phyloP scores from a whole-genome alignment of 2,329 filamentous ascomycete genomes.

The Hymenoscyphus repandus region DNA sequence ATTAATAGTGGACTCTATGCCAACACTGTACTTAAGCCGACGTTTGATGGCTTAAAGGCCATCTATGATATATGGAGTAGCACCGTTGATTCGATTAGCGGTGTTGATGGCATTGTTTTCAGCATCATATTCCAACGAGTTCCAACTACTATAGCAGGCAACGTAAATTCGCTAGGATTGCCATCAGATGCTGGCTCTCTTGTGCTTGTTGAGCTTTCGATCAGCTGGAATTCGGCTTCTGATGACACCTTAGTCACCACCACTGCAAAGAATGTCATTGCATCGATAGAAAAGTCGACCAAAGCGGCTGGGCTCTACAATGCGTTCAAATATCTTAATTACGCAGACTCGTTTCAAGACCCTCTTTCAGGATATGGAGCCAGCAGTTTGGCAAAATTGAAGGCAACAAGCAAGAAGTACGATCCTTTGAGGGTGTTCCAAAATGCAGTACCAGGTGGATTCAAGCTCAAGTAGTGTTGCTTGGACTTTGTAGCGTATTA shows the following conservation, averaged over 20 bases:
- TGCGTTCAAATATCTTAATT: conserved; percentile 7
- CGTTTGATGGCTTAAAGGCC: neutral
- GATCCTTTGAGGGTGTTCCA: conserved; percentile 27
- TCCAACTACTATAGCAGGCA: neutral
- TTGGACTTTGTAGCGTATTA: too few relatives aligned
- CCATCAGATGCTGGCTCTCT: neutral
- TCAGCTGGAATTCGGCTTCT: neutral
- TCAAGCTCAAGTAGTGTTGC: conserved; percentile 18
- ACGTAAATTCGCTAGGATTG: neutral
- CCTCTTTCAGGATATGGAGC: conserved; percentile 9
- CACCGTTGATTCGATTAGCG: neutral
- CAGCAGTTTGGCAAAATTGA: conserved; percentile 9
- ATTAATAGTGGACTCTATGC: neutral
- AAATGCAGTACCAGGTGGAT: conserved; percentile 25
- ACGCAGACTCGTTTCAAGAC: conserved; percentile 8
- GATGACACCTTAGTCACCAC: neutral
- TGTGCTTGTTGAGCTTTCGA: neutral
- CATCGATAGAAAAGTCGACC: neutral
- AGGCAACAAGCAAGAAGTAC: conserved; percentile 23
- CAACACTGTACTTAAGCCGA: neutral
- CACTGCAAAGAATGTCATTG: neutral
- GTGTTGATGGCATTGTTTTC: neutral
- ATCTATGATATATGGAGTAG: neutral
- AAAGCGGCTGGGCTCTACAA: neutral
- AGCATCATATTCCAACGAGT: neutral